phyloP scores from a whole-genome alignment of 345 rosid species.

The Moricandia moricandioides region DNA sequence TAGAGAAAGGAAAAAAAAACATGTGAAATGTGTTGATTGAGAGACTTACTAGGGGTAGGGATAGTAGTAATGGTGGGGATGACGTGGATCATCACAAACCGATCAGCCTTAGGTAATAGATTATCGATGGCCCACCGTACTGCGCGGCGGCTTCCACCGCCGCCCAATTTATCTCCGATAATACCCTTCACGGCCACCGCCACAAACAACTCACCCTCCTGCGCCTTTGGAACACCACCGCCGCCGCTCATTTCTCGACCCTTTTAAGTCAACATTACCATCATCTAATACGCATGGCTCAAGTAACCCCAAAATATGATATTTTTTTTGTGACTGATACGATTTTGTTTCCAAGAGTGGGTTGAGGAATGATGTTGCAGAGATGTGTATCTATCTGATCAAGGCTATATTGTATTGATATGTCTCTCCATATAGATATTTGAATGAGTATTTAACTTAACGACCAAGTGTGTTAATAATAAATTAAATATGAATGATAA shows the following conservation, averaged over 20 bases:
- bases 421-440: neutral
- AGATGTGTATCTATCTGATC: constrained; percentile 11
- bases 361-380: neutral
- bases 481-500: neutral
- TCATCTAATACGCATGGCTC: constrained; percentile 18
- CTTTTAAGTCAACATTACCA: constrained; percentile 26
- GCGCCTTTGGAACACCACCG: constrained; percentile 13
- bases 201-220: constrained; percentile 39
- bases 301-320: neutral
- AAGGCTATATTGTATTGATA: constrained; percentile 1
- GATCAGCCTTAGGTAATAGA: constrained; percentile 46
- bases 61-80: constrained; percentile 60
- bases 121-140: constrained; percentile 75
- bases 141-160: constrained; percentile 71
- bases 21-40: neutral
- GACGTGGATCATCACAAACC: constrained; percentile 65
- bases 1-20: neutral
- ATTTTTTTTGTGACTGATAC: neutral
- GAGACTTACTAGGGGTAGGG: constrained; percentile 67
- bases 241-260: constrained; percentile 19
- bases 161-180: constrained; percentile 42
- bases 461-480: neutral
- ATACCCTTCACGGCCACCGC: constrained; percentile 77
- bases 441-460: too few species aligned
- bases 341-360: neutral